Evolutionary conservation across 2,329 filamentous ascomycete species (phyloP), one percentile per base, ranked within the genome.

Genomic region (Fusarium cyanostomum): DNA sequence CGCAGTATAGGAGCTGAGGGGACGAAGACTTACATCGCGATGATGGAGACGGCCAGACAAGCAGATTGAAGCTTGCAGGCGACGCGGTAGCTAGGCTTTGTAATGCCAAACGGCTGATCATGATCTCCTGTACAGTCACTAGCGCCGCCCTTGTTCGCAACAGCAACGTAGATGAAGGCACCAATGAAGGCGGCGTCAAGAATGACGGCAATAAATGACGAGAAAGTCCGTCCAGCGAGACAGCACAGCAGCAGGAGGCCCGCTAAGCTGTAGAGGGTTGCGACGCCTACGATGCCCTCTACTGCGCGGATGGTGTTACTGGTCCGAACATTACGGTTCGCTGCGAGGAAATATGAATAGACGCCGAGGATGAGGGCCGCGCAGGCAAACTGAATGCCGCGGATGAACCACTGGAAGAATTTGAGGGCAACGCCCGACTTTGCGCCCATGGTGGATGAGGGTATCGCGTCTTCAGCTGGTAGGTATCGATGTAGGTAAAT

Each of bases 281-380:
- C 91, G 2, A 84, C 84, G 46, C 93, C 94, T 0, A 91, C 84
- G 57, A 97, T 88, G 63, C 92, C 92, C 71, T 89, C 88, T 53
- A 95, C 91, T 26, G 91, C 92, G 53, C 89, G 88, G 58, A 89
- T 79, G 79, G 85, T 89, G 67, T 77, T 86, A 15, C 84, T 81
- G 66, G 94, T 93, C 56, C 72, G 55, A 12, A 89, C 75, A 67
- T 87, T 71, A 77, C 92, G 86, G 71, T 89, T 86, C 8, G 90
- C 84, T 8, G 90, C 87, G 45, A 97, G 86, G 82, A 93, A 96
- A 82, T 96, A 97, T 45, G 88, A 89, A 82, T 90, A 94, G 71
- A 95, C 85, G 67, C 85, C 90, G 61, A 97, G 85, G 60, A 94
- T 85, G 66, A 96, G 83, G 57, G 84, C 87, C 8, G 89, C 83